These are phyloP conservation scores for Aspergillus neotritici DNA, from an alignment of 2,329 filamentous ascomycete genomes.

Conservation along the genomic window DNA sequence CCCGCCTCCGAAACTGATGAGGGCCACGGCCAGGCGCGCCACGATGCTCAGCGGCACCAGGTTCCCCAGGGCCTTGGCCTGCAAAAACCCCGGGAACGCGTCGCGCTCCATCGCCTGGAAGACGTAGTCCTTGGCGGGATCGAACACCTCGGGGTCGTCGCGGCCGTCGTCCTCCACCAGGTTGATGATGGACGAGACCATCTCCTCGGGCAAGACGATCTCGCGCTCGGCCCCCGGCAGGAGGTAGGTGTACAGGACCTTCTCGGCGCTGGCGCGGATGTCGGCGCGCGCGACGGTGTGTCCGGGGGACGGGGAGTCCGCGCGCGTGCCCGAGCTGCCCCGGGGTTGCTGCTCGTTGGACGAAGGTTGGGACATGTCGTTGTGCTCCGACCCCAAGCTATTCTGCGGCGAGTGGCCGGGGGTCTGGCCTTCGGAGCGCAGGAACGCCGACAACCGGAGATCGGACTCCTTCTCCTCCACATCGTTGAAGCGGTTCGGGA, in stretches of 20 bases:
- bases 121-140: constrained; percentile 96
- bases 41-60: constrained; percentile 87
- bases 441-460: constrained; percentile 83
- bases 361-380: constrained; percentile 19
- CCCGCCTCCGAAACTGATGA: constrained; percentile 80
- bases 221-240: constrained; percentile 93
- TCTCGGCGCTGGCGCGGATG: constrained; percentile 88
- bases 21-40: constrained; percentile 74
- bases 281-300: constrained; percentile 84
- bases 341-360: constrained; percentile 47
- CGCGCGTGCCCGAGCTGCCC: constrained; percentile 56
- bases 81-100: constrained; percentile 94
- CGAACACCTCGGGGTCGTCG: constrained; percentile 95
- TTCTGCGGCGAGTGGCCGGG: constrained; percentile 50
- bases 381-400: constrained; percentile 46
- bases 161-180: constrained; percentile 86
- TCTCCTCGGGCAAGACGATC: constrained; percentile 83
- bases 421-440: constrained; percentile 56
- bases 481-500: constrained; percentile 53
- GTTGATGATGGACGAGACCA: constrained; percentile 77
- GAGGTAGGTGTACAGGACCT: constrained; percentile 97
- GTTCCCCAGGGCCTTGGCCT: constrained; percentile 92
- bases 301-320: constrained; percentile 74
- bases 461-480: constrained; percentile 74
- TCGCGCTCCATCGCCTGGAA: constrained; percentile 99